Base-by-base conservation (phyloP, 2,329 filamentous ascomycete species). In the Polytolypa hystricis region DNA sequence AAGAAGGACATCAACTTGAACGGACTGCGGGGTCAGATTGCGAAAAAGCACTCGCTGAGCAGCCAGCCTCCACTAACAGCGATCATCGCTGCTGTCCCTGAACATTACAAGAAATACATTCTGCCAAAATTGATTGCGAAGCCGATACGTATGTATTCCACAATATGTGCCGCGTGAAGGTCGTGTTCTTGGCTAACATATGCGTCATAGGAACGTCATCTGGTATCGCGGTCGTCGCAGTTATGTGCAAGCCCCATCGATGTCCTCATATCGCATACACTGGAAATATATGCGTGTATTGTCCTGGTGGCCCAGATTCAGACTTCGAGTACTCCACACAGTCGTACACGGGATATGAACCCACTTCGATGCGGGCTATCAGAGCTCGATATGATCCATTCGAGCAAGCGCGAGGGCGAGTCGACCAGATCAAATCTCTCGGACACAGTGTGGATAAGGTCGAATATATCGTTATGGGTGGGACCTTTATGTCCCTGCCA, bases 291-390 rank as follows among this genome's bases (percentile, higher is more conserved):
- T 98, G 91, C 60, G 91, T 98, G 42, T 98, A 98, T 65, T 98
- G 91, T 55, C 91, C 91, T 7, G 91, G 91, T 47, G 91, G 91
- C 1, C 93, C 93, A 6, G 91, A 98, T 56, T 95, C 87, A 33
- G 93, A 98, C 56, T 98, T 98, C 53, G 91, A 98, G 61, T 98
- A 98, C 63, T 95, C 87, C 52, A 98, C 91, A 6, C 91, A 98
- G 58, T 96, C 89, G 4, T 98, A 98, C 57, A 98, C 91, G 0
- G 91, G 91, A 38, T 98, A 98, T 58, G 91, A 98, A 56, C 91
- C 91, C 2, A 98, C 91, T 0, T 95, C 87, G 3, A 98, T 98
- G 91, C 80, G 91, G 50, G 91, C 91, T 34, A 98, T 98, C 48
- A 81, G 93, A 43, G 91, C 91, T 20, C 78, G 93, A 34, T 98